phyloP scores from a whole-genome alignment of 768 basidiomycete species.

The Psilocybe sp. region DNA sequence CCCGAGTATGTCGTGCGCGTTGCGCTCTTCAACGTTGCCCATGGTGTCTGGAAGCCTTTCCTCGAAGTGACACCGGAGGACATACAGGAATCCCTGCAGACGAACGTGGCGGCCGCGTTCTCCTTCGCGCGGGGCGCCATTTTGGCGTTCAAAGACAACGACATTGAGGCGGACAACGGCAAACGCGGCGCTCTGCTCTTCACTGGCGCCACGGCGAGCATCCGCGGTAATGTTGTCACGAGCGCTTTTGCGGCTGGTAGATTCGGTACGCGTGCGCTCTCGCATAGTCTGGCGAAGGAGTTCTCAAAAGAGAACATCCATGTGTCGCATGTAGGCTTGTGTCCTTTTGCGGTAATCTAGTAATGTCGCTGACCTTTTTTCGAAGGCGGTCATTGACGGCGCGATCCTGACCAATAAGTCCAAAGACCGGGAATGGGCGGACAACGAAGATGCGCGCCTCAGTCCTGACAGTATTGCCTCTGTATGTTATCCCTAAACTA shows the following conservation, averaged over 20 bases:
- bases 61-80: conserved; percentile 60
- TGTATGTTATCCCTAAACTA: conserved; percentile 33
- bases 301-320: conserved; percentile 75
- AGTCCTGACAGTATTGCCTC: conserved; percentile 68
- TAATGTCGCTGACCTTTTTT: conserved; percentile 16
- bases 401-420: conserved; percentile 19
- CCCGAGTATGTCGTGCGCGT: conserved; percentile 52
- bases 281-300: conserved; percentile 73
- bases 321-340: conserved; percentile 63
- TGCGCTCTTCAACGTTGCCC: conserved; percentile 63
- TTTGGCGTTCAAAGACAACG: conserved; percentile 56
- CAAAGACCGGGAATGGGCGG: conserved; percentile 32
- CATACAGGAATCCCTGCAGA: conserved; percentile 44
- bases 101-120: conserved; percentile 57
- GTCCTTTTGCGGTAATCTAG: conserved; percentile 12
- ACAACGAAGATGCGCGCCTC: conserved; percentile 47
- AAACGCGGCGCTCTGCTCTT: conserved; percentile 66
- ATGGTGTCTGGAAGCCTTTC: conserved; percentile 65
- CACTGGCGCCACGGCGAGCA: conserved; percentile 69
- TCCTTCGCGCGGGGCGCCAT: conserved; percentile 63
- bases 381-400: conserved; percentile 70
- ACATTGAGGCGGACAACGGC: conserved; percentile 42
- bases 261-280: conserved; percentile 57
- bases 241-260: conserved; percentile 66
- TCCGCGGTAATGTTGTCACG: conserved; percentile 61